Evolutionary conservation across 768 basidiomycete genomes (phyloP).

Genomic region (Mycena metata): DNA sequence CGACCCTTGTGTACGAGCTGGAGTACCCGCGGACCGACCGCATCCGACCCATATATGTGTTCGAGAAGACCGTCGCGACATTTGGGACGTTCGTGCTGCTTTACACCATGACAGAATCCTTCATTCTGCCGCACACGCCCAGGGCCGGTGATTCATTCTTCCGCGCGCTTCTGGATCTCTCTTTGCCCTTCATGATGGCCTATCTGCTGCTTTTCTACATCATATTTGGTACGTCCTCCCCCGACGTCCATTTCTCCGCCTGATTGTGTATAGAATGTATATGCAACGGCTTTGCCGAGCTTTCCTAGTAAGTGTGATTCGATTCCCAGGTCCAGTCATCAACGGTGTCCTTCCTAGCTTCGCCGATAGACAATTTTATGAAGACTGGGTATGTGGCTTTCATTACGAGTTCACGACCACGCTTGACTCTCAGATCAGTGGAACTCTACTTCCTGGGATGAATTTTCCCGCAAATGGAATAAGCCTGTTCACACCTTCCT

Average conservation of each 20-base stretch:
- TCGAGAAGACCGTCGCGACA: conserved; percentile 88
- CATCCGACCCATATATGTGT: conserved; percentile 84
- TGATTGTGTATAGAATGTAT: conserved; percentile 79
- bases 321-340: background rate
- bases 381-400: conserved; percentile 82
- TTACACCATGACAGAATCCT: conserved; percentile 93
- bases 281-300: conserved; percentile 95
- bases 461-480: conserved; percentile 99
- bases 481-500: conserved; percentile 96
- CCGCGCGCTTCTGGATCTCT: conserved; percentile 84
- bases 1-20: conserved; percentile 95
- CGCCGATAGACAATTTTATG: conserved; percentile 97
- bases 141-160: conserved; percentile 78
- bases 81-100: conserved; percentile 97
- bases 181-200: conserved; percentile 93
- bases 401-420: no score
- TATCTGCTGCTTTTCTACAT: conserved; percentile 91
- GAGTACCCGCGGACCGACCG: conserved; percentile 93
- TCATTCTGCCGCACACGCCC: conserved; percentile 89
- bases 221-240: conserved; percentile 73
- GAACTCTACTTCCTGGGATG: conserved; percentile 98
- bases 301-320: conserved; percentile 76
- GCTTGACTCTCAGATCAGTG: no score
- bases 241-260: background rate
- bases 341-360: conserved; percentile 66